Evolutionary conservation across 1,284 basidiomycete genomes (phyloP).

Genomic region (Ganoderma resinaceum): DNA sequence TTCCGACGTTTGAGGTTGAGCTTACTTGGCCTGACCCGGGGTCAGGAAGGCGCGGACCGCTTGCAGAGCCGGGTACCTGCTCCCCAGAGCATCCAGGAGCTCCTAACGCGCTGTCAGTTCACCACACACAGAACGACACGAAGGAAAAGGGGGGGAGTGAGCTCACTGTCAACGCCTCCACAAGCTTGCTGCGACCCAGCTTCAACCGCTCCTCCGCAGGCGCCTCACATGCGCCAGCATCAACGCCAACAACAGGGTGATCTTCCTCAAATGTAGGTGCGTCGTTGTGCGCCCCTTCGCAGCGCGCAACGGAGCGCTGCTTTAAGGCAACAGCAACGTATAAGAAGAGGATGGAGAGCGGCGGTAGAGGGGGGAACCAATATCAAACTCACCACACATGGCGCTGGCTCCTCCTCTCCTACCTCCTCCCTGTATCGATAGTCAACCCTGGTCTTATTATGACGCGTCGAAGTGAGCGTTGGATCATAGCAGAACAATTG

Average conservation of each 20-base stretch:
- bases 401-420: constrained; percentile 11
- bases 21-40: neutral
- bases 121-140: neutral
- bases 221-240: constrained; percentile 4
- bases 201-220: constrained; percentile 1
- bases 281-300: constrained; percentile 6
- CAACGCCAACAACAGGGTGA: neutral
- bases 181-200: constrained; percentile 13
- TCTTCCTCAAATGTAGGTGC: neutral
- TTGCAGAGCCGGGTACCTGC: neutral
- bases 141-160: neutral
- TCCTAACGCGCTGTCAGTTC: neutral
- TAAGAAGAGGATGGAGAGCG: neutral
- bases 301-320: neutral
- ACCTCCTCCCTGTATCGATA: constrained; percentile 10
- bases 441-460: constrained; percentile 19
- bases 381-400: constrained; percentile 6
- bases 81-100: neutral
- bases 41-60: constrained; percentile 7
- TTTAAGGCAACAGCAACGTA: neutral
- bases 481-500: neutral
- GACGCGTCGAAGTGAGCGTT: neutral
- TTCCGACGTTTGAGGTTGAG: neutral
- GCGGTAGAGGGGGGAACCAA: neutral
- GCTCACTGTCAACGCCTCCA: constrained; percentile 10